phyloP scores from a whole-genome alignment of 1,139 yeast genomes.

The Lodderomyces pseudojiufengensis region DNA sequence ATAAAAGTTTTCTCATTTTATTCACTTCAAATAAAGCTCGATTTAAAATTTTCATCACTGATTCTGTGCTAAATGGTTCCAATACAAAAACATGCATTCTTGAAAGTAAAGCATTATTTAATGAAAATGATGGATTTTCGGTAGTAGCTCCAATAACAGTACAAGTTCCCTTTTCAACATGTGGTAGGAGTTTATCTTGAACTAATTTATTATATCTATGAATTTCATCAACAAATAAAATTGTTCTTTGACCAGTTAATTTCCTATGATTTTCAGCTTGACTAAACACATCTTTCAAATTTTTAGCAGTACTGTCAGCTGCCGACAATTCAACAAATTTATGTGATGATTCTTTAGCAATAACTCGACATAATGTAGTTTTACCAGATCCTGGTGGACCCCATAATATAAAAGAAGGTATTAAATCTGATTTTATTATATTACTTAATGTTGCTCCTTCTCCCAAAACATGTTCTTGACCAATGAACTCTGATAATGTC shows the following conservation, averaged over 20 bases:
- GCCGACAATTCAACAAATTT: slow-evolving; percentile 83
- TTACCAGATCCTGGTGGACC: slow-evolving; percentile 97
- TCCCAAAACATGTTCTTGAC: slow-evolving; percentile 82
- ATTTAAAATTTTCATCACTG: slow-evolving; percentile 55
- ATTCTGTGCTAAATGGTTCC: slow-evolving; percentile 55
- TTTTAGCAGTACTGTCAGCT: slow-evolving; percentile 68
- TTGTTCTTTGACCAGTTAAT: slow-evolving; percentile 66
- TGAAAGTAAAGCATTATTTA: slow-evolving; percentile 83
- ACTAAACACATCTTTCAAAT: slow-evolving; percentile 67
- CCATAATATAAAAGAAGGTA: slow-evolving; percentile 90
- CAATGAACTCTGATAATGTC: slow-evolving; percentile 71
- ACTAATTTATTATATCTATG: slow-evolving; percentile 88
- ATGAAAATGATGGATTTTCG: slow-evolving; percentile 90
- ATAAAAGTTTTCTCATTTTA: slow-evolving; percentile 45
- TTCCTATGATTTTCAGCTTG: slow-evolving; percentile 67
- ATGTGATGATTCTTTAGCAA: slow-evolving; percentile 52
- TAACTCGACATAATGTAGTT: slow-evolving; percentile 67
- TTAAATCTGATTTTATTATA: slow-evolving; percentile 56
- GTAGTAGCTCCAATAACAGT: slow-evolving; percentile 92
- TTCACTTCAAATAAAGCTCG: slow-evolving; percentile 65
- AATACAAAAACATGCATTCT: slow-evolving; percentile 84
- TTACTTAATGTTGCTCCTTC: slow-evolving; percentile 67
- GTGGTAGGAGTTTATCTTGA: slow-evolving; percentile 79
- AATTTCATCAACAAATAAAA: slow-evolving; percentile 87
- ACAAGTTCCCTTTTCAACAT: slow-evolving; percentile 63